phyloP scores from a whole-genome alignment of 805 yeast genomes.

The Candida wancherniae region DNA sequence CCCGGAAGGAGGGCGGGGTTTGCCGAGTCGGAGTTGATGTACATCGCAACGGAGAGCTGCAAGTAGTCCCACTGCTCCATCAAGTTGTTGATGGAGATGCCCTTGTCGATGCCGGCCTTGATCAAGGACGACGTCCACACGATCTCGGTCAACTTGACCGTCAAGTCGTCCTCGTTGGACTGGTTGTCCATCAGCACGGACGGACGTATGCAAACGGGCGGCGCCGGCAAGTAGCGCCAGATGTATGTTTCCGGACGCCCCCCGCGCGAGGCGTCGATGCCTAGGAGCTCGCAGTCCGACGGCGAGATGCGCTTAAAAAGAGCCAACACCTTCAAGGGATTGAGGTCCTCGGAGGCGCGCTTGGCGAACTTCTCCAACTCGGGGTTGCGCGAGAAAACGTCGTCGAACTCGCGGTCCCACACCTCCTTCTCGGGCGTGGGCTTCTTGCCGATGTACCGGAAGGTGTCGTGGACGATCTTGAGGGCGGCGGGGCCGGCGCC shows the following conservation, averaged over 20 bases:
- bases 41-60: slow-evolving; percentile 94
- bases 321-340: slow-evolving; percentile 84
- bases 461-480: slow-evolving; percentile 92
- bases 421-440: slow-evolving; percentile 74
- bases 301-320: slow-evolving; percentile 83
- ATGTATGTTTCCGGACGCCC: slow-evolving; percentile 95
- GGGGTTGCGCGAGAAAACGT: slow-evolving; percentile 69
- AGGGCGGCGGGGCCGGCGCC: slow-evolving; percentile 91
- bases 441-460: slow-evolving; percentile 92
- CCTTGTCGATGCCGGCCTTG: slow-evolving; percentile 91
- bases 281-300: slow-evolving; percentile 86
- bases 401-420: slow-evolving; percentile 85
- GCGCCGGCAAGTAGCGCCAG: slow-evolving; percentile 97
- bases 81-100: slow-evolving; percentile 84
- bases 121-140: slow-evolving; percentile 96
- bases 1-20: slow-evolving; percentile 76
- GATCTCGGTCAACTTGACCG: slow-evolving; percentile 92
- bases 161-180: slow-evolving; percentile 94
- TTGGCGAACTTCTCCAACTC: slow-evolving; percentile 84
- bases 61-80: slow-evolving; percentile 99
- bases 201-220: slow-evolving; percentile 98
- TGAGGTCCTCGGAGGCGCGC: slow-evolving; percentile 87
- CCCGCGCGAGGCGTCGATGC: slow-evolving; percentile 79
- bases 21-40: slow-evolving; percentile 92
- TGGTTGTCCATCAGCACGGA: slow-evolving; percentile 91